A percentile compares a stretch with the other conserved stretches of the same genome.
Evolutionary conservation across 164 flowering plant species (phyloP).

Genomic region (Malania oleifera): DNA sequence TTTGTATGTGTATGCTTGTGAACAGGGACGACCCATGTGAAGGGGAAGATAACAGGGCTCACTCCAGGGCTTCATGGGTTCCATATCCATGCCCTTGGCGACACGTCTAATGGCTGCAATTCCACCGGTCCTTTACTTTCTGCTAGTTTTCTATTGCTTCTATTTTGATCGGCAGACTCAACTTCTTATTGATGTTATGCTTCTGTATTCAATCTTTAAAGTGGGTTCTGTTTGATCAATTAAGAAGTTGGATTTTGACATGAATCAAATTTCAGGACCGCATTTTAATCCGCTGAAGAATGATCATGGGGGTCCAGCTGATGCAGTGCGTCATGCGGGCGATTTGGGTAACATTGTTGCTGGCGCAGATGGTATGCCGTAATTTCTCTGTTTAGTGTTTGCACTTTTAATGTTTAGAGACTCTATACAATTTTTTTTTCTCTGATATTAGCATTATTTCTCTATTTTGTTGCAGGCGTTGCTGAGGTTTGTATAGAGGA

Average conservation of each 20-base stretch:
- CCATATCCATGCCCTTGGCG: slow-evolving; percentile 91
- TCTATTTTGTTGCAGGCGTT: slow-evolving; percentile 42
- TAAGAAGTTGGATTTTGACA: background rate
- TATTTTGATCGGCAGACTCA: background rate
- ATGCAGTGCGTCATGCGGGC: slow-evolving; percentile 74
- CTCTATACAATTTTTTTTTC: too few species aligned
- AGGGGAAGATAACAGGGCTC: slow-evolving; percentile 68
- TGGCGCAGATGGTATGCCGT: slow-evolving; percentile 56
- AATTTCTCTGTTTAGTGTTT: background rate
- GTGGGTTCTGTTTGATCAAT: background rate
- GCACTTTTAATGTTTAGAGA: background rate
- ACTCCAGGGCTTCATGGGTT: slow-evolving; percentile 83
- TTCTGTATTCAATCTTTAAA: slow-evolving; percentile 4
- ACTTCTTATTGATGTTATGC: background rate
- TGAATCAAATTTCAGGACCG: slow-evolving; percentile 43
- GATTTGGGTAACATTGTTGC: slow-evolving; percentile 90
- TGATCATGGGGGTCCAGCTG: slow-evolving; percentile 75
- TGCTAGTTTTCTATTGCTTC: background rate
- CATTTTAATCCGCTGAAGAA: slow-evolving; percentile 81
- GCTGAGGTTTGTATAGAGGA: slow-evolving; percentile 70
- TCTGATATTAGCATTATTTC: background rate
- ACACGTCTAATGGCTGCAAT: slow-evolving; percentile 89
- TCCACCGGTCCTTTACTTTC: slow-evolving; percentile 56
- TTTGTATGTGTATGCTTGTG: background rate
- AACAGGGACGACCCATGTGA: slow-evolving; percentile 58